Base-by-base conservation (phyloP, 129 eudicot species). In the Lactuca sativa region DNA sequence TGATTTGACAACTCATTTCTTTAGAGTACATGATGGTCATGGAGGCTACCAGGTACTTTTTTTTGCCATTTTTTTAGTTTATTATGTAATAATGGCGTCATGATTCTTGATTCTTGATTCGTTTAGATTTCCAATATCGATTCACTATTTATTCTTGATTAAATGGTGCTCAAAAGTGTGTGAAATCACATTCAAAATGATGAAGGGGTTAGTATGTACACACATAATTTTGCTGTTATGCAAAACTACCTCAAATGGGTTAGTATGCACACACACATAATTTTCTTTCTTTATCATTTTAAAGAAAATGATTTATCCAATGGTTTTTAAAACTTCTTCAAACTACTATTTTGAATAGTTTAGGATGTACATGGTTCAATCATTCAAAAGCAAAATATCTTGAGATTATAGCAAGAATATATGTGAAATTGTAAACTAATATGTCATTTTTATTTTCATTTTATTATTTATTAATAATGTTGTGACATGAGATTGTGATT, bases 201-300 rank as follows among this genome's bases (percentile, higher is more conserved):
- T 21, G 21, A 21, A 21, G 21, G 21, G 21, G 21, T 21, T 21
- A 21, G 21, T 21, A 21, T 21, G 21, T 21, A 21, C 21, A 21
- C 21, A 21, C 21, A 21, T 21, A 21, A 21, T 21, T 21, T 21
- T 82, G 95, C 98, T 78, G 96, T 93, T 66, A 93, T 93, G 98
- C 98, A 93, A 77, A 93, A 93, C 74, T 97, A 93, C 80, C 96
- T 95, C 70, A 97, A 97, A 41, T 93, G 98, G 98, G 96, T 93
- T 62, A 97, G 98, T 89, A 77, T 67, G 98, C 69, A 21, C 41
- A 52, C 38, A 11, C 8, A 40, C 7, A 47, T 47, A 2, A 21
- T 21, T 21, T 21, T 10, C 7, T 10, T 10, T 10, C n/a, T 12
- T n/a, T 2, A 8, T 5, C 18, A 34, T 18, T 16, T 57, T 14